Base-by-base conservation (phyloP, 2,329 filamentous ascomycete species). In the Nothophoma quercina region DNA sequence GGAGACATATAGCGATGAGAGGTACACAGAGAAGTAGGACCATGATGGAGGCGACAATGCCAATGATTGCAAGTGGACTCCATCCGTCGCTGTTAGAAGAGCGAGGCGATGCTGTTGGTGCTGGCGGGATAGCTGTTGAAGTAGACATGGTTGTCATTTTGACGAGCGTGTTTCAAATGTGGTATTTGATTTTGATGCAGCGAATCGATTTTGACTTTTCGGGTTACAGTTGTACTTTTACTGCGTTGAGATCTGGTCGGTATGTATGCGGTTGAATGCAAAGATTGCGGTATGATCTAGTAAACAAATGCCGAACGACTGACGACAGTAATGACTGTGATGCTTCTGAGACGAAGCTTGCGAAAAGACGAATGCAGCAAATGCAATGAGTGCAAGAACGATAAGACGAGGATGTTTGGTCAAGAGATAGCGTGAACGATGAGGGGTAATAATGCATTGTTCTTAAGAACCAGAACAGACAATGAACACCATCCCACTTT, bases 41-140 rank as follows among this genome's bases (percentile, higher is more conserved):
- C 9, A 64, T 45, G 15, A 64, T 54, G 13, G 60, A 52, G 9
- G 58, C 45, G n/a, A 65, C 59, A 35, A 67, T 66, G 56, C 62
- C 60, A 39, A 66, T 63, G 15, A 66, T 61, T 3, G 64, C 62
- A 5, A 55, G 42, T 0, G 64, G 63, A 3, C 38, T 57, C 36
- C 55, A 66, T 44, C 60, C 62, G 19, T 64, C 56, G 32, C n/a
- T 54, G 3, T 36, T 43, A 15, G 46, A 33, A 5, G 38, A 18
- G 13, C 32, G 25, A 5, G 50, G n/a, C 3, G 32, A 22, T 7
- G 57, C 60, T 4, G 56, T 36, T 8, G 63, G 62, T 10, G 62
- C 62, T 12, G 55, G 38, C 2, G 62, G 62, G 0, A 46, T 28
- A 18, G 41, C 19, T 1, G 43, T 43, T 9, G 49, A n/a, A 12